These are phyloP conservation scores for Choanephora cucurbitarum DNA, from an alignment of 371 early-diverging fungal species.

Conservation along the genomic window DNA sequence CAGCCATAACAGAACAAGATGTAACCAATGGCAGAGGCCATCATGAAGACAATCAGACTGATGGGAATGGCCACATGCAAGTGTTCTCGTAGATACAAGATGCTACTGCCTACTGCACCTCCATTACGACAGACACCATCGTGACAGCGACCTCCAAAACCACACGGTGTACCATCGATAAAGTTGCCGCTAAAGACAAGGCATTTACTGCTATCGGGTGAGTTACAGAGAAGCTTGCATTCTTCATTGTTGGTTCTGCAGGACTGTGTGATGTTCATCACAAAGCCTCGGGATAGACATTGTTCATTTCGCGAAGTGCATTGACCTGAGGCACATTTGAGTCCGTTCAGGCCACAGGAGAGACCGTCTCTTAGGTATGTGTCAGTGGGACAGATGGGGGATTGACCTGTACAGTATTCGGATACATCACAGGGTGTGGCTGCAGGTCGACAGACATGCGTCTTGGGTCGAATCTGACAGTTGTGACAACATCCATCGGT, in stretches of 20 bases:
- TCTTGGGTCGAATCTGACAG: slow-evolving; percentile 69
- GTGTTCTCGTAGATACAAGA: slow-evolving; percentile 43
- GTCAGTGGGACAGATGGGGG: slow-evolving; percentile 80
- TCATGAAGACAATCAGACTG: slow-evolving; percentile 47
- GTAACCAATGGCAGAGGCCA: slow-evolving; percentile 50
- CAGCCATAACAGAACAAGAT: slow-evolving; percentile 48
- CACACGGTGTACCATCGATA: slow-evolving; percentile 90
- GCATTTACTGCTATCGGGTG: slow-evolving; percentile 59
- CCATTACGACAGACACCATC: slow-evolving; percentile 39
- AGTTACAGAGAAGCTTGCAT: slow-evolving; percentile 72
- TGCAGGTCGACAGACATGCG: slow-evolving; percentile 73
- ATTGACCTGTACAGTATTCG: slow-evolving; percentile 80
- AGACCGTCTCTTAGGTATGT: slow-evolving; percentile 65
- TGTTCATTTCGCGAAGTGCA: slow-evolving; percentile 90
- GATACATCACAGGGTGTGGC: slow-evolving; percentile 80
- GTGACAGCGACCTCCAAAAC: slow-evolving; percentile 66
- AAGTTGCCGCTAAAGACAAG: slow-evolving; percentile 77
- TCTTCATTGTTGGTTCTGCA: slow-evolving; percentile 52
- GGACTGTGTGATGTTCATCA: slow-evolving; percentile 45
- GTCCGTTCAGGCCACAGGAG: slow-evolving; percentile 53
- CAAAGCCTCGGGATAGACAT: slow-evolving; percentile 61
- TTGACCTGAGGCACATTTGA: slow-evolving; percentile 84
- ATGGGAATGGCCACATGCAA: slow-evolving; percentile 55
- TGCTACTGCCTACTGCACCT: neutral
- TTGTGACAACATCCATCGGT: slow-evolving; percentile 84